A percentile compares a stretch with the other conserved stretches of the same genome.
Evolutionary conservation across 176 grass and related monocot genomes (phyloP).

Genomic region (Triticum timopheevii): DNA sequence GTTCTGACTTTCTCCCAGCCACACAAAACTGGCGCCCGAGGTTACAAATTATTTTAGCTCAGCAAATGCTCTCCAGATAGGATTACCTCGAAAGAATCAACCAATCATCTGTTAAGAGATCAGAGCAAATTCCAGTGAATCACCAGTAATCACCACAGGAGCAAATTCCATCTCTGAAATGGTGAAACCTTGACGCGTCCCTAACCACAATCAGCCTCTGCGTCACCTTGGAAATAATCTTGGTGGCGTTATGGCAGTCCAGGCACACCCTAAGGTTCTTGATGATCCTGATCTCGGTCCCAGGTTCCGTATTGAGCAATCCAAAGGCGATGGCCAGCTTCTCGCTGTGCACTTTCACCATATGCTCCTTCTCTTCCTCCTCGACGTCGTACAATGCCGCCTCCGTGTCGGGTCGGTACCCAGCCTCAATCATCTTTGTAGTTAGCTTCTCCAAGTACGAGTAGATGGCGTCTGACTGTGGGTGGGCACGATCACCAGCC

Average conservation of each 20-base stretch:
- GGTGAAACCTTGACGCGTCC: constrained; percentile 51
- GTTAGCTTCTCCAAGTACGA: constrained; percentile 47
- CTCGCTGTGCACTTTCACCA: constrained; percentile 55
- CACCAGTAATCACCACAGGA: constrained; percentile 64
- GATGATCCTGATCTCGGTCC: constrained; percentile 64
- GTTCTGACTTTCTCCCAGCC: not conserved
- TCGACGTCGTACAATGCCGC: constrained; percentile 63
- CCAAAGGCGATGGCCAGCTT: constrained; percentile 51
- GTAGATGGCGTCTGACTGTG: constrained; percentile 47
- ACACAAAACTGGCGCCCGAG: not conserved
- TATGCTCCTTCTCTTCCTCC: constrained; percentile 58
- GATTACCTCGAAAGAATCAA: not conserved
- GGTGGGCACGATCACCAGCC: constrained; percentile 54
- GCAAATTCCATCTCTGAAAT: constrained; percentile 50
- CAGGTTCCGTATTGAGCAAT: constrained; percentile 50
- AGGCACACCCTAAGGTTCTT: constrained; percentile 69
- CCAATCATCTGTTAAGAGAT: not conserved
- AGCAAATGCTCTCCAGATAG: not conserved
- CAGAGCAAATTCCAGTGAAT: not conserved
- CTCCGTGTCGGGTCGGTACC: constrained; percentile 55
- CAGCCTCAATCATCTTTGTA: constrained; percentile 58
- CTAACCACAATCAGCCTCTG: constrained; percentile 61
- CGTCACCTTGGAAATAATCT: constrained; percentile 58
- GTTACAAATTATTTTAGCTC: not conserved
- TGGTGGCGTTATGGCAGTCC: constrained; percentile 67